These are phyloP conservation scores for Hypoxylon sp. DNA, from an alignment of 2,329 filamentous ascomycete species.

Conservation along the genomic window DNA sequence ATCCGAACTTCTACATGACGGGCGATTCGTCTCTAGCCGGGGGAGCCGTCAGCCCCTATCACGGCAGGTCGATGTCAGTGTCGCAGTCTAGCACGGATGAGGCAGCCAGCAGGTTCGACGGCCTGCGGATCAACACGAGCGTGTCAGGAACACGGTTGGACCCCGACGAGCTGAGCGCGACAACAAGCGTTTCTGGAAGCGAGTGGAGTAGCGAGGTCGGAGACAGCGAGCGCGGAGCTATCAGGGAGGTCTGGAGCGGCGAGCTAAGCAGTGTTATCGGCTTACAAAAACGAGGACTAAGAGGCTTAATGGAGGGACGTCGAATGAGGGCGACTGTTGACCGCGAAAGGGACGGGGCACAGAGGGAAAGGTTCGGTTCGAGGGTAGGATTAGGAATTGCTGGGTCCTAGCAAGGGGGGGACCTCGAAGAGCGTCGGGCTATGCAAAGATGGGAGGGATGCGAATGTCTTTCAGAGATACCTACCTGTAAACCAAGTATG, in stretches of 20 bases:
- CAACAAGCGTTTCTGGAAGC: conserved; percentile 58
- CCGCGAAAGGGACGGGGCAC: conserved; percentile 43
- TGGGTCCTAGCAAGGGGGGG: conserved; percentile 50
- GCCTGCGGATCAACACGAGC: conserved; percentile 61
- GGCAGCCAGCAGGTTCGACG: conserved; percentile 45
- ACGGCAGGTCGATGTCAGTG: conserved; percentile 43
- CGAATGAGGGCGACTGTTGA: conserved; percentile 64
- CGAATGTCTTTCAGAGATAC: too few species aligned
- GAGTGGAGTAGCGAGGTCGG: conserved; percentile 53
- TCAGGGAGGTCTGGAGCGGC: conserved; percentile 78
- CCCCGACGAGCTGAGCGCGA: conserved; percentile 61
- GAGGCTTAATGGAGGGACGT: conserved; percentile 93
- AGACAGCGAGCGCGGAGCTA: conserved; percentile 50
- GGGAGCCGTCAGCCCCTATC: conserved; percentile 38
- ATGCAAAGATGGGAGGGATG: conserved; percentile 2
- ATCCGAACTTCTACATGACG: conserved; percentile 68
- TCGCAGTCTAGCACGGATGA: conserved; percentile 41
- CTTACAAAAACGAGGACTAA: conserved; percentile 88
- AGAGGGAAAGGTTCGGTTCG: conserved; percentile 42
- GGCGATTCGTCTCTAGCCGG: conserved; percentile 45
- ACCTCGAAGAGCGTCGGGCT: too few species aligned
- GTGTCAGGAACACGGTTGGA: conserved; percentile 55
- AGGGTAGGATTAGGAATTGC: conserved; percentile 64
- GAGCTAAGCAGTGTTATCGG: conserved; percentile 91
- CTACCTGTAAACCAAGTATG: too few species aligned